phyloP scores from a whole-genome alignment of 129 eudicot genomes.

The Artemisia annua region DNA sequence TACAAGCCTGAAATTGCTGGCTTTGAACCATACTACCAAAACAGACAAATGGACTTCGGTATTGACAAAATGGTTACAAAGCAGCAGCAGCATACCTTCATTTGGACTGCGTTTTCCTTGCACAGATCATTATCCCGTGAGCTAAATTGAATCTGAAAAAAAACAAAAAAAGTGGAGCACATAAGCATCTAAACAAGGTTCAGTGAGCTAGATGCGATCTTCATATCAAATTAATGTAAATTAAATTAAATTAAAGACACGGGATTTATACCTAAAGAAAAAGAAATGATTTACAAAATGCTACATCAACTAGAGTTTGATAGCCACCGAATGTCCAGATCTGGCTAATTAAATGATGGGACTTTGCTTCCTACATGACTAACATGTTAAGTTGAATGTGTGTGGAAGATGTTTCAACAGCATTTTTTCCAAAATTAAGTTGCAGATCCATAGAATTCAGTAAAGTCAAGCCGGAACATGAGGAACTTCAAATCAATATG shows the following conservation, averaged over 20 bases:
- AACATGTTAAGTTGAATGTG: constrained; percentile 18
- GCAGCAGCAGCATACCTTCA: constrained; percentile 49
- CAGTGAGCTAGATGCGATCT: not conserved
- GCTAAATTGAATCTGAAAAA: constrained; percentile 37
- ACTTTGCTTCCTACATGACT: constrained; percentile 19
- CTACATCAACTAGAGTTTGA: constrained; percentile 26
- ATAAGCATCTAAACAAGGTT: constrained; percentile 24
- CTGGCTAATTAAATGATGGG: constrained; percentile 8
- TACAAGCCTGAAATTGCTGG: constrained; percentile 24
- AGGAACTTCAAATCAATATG: constrained; percentile 93
- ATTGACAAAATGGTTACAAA: constrained; percentile 23
- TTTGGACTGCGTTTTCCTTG: constrained; percentile 31
- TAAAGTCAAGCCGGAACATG: constrained; percentile 85
- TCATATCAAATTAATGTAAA: not conserved
- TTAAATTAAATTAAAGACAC: constrained; percentile 6
- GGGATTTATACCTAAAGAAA: constrained; percentile 38
- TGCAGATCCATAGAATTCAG: constrained; percentile 80
- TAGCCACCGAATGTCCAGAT: constrained; percentile 18
- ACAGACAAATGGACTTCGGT: not conserved
- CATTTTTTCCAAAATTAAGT: constrained; percentile 36
- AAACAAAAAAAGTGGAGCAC: not conserved
- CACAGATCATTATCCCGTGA: constrained; percentile 16
- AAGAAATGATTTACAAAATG: constrained; percentile 28
- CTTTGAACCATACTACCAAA: constrained; percentile 12
- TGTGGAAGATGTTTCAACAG: constrained; percentile 28